Percentiles rank a stretch among this genome's conserved stretches.
Conservation (phyloP, 108 stramenopile species). For the Aurantiochytrium sp. region DNA sequence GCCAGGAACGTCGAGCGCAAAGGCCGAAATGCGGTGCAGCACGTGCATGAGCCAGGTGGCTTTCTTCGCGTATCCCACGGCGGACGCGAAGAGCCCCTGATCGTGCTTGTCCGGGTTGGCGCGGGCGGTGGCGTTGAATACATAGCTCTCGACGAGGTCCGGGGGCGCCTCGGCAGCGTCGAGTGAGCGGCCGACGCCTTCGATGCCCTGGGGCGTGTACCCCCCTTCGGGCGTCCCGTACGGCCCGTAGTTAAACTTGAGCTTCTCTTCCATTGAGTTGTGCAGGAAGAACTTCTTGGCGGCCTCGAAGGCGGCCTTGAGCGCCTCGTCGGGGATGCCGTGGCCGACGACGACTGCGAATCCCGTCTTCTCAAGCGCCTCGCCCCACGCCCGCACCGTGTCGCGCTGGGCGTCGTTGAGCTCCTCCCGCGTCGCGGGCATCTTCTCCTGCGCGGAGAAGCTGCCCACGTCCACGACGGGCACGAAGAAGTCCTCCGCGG, state of each 20-base stretch:
- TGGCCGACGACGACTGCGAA: background rate
- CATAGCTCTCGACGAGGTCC: slow-evolving; percentile 10
- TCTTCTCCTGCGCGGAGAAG: background rate
- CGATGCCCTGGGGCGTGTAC: slow-evolving; percentile 4
- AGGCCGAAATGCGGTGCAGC: background rate
- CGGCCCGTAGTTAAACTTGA: background rate
- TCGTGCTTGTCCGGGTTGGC: background rate
- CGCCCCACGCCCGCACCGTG: background rate
- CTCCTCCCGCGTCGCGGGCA: background rate
- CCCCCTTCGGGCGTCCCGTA: slow-evolving; percentile 11
- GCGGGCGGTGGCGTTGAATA: background rate
- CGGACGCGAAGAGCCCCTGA: background rate
- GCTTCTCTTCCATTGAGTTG: background rate
- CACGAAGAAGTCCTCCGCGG: background rate
- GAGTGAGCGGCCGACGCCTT: background rate
- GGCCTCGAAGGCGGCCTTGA: background rate
- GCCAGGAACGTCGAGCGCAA: background rate
- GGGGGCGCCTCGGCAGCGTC: background rate
- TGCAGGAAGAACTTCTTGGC: background rate
- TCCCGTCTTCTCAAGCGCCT: background rate
- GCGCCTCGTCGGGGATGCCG: background rate
- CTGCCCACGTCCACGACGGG: slow-evolving; percentile 14
- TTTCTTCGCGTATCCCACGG: background rate
- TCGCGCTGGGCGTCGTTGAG: background rate
- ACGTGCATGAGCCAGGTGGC: slow-evolving; percentile 6